These are phyloP conservation scores for Pochonia chlamydosporia DNA, from an alignment of 2,329 filamentous ascomycete species.

Conservation along the genomic window DNA sequence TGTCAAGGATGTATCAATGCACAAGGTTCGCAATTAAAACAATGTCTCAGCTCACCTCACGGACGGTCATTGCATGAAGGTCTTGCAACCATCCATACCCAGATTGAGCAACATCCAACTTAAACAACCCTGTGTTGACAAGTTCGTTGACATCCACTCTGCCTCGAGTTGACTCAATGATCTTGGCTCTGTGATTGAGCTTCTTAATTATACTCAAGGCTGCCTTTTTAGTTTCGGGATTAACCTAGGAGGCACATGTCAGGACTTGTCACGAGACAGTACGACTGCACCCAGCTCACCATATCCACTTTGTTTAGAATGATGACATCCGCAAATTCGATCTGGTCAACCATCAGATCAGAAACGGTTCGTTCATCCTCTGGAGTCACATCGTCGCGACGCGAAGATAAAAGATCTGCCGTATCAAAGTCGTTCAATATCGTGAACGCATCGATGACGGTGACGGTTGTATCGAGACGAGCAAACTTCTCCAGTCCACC, in stretches of 20 bases:
- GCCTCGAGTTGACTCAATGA: conserved; percentile 54
- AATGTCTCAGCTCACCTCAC: conserved; percentile 37
- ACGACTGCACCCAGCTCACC: conserved; percentile 27
- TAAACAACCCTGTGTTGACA: conserved; percentile 60
- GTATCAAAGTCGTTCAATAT: conserved; percentile 69
- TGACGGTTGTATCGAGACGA: conserved; percentile 64
- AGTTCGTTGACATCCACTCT: conserved; percentile 57
- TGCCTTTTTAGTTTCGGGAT: conserved; percentile 35
- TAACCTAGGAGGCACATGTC: conserved; percentile 20
- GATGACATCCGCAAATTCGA: conserved; percentile 71
- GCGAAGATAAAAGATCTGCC: conserved; percentile 58
- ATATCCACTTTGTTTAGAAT: conserved; percentile 66
- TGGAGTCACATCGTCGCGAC: conserved; percentile 54
- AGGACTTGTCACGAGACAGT: too few relatives aligned
- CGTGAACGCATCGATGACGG: conserved; percentile 68
- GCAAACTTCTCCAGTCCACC: conserved; percentile 63
- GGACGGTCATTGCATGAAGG: conserved; percentile 60
- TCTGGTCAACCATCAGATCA: conserved; percentile 70
- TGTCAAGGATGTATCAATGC: conserved; percentile 7
- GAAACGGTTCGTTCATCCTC: conserved; percentile 71
- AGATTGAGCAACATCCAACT: conserved; percentile 56
- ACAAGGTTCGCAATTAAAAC: neutral
- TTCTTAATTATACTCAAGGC: conserved; percentile 49
- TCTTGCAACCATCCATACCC: conserved; percentile 67
- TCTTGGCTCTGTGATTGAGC: conserved; percentile 61